Conservation (phyloP, 2,329 filamentous ascomycete species). For the Fusarium goolgardi region DNA sequence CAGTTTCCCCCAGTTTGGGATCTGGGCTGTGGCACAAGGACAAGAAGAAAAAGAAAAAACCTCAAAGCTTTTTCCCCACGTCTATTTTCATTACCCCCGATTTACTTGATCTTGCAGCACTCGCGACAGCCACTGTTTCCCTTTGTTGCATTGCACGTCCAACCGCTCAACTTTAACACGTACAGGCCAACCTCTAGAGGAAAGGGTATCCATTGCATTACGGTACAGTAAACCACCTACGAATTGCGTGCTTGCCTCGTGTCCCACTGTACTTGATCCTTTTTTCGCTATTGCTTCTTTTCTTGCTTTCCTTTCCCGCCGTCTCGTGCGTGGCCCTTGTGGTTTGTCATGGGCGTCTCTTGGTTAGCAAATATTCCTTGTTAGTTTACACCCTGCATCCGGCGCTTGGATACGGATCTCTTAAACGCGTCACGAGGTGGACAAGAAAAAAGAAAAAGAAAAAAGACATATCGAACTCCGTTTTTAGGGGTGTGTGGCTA, state of each 20-base stretch:
- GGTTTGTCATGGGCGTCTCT: constrained; percentile 45
- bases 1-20: constrained; percentile 36
- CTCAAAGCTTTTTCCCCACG: constrained; percentile 39
- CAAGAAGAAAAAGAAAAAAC: constrained; percentile 22
- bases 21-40: constrained; percentile 19
- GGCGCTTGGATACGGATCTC: constrained; percentile 38
- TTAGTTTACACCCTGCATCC: constrained; percentile 46
- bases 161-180: constrained; percentile 19
- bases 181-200: constrained; percentile 36
- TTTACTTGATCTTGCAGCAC: constrained; percentile 55
- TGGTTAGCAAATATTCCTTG: constrained; percentile 45
- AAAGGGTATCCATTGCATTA: constrained; percentile 34
- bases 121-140: constrained; percentile 46
- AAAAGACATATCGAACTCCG: constrained; percentile 33
- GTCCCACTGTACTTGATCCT: constrained; percentile 26
- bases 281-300: constrained; percentile 14
- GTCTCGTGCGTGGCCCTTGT: constrained; percentile 46
- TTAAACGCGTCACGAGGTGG: constrained; percentile 46
- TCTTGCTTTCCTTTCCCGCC: constrained; percentile 9
- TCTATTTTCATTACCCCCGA: constrained; percentile 50
- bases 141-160: constrained; percentile 33
- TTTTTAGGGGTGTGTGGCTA: constrained; percentile 30
- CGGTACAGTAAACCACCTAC: constrained; percentile 15
- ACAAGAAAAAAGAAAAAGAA: constrained; percentile 45
- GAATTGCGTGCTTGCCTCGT: constrained; percentile 36